Evolutionary conservation across 768 basidiomycete genomes (phyloP), one percentile per base, ranked within the genome.

Genomic region (Naganishia vaughanmartiniae): DNA sequence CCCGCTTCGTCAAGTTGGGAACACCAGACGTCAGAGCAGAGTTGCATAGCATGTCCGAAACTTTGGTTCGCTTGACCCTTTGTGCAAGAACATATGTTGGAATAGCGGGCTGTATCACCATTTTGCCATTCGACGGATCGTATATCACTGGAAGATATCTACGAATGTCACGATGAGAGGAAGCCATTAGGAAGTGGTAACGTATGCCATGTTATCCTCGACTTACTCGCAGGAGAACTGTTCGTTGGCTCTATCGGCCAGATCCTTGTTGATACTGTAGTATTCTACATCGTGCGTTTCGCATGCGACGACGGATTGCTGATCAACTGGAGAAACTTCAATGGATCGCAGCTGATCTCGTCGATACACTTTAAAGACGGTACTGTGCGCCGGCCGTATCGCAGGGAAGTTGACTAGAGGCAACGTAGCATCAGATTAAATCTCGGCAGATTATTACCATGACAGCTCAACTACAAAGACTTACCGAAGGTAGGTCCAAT

Each of bases 201-300:
- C 7, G 4, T 19, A n/a, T 15, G 4, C 42, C 30, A 70, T 5
- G 33, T 68, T 1, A 33, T n/a, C 17, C 24, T 55, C 60, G 55
- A 82, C 88, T 75, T 76, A 92, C 91, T 86, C 87, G 83, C 89
- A 92, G 31, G 89, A 88, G 63, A 83, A 80, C 54, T 87, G 83
- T 34, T 85, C 85, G 5, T 83, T 78, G 63, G 79, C 66, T 34
- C 69, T 72, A 10, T 55, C 57, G n/a, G 60, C 60, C 75, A 87
- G 86, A 30, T 86, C 84, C 56, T 76, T 73, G 70, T 83, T 83
- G 31, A 87, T 86, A 54, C 90, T 88, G 73, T 87, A 87, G 82
- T 90, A 92, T 77, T 96, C 92, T 56, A 96, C 87, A 24, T 86
- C 84, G 33, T 88, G 84, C n/a, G 90, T 90, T 83, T 95, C 93